Evolutionary conservation across 495 filamentous ascomycete species (phyloP), one percentile per base, ranked within the genome.

Genomic region (Oidiodendron maius): DNA sequence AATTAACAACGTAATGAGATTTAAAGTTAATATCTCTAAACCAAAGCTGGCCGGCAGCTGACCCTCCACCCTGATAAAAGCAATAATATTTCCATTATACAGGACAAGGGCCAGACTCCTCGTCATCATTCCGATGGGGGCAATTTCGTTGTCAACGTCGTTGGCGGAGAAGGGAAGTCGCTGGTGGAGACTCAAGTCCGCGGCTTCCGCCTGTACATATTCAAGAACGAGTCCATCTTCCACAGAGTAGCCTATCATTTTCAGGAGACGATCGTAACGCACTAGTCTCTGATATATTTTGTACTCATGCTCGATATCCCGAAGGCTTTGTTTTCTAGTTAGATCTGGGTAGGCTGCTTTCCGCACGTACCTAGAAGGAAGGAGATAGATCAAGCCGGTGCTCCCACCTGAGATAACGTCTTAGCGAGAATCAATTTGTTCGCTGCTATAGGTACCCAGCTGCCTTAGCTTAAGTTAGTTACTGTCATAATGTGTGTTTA

Each of bases 231-330:
- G 55, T 24, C 39, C 59, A 21, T 47, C 47, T 39, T 59, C 55
- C 28, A 32, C 44, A 21, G 52, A 61, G 22, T 61, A 59, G 52
- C 38, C 52, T 11, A 61, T 39, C 36, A 61, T 42, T 48, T 52
- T 53, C 23, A 61, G 56, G 11, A 63, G 44, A 42, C 56, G 49
- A 24, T 59, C 24, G 52, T 59, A 51, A 44, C 43, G 49, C 17
- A 53, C 47, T 50, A 61, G 13, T 21, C 46, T 47, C 48, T 51
- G 40, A 47, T 62, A 64, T 21, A 64, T 62, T 40, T 48, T 48
- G 42, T 53, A 60, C 53, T 64, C 62, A 48, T 57, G 60, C 37
- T 55, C 55, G 47, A 64, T 64, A 17, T 62, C 60, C 25, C 42
- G 42, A 22, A 45, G 42, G 21, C 42, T 45, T 5, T 32, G 2